Evolutionary conservation across 306 rosid genomes (phyloP), one percentile per base, ranked within the genome.

Genomic region (Quillaja saponaria): DNA sequence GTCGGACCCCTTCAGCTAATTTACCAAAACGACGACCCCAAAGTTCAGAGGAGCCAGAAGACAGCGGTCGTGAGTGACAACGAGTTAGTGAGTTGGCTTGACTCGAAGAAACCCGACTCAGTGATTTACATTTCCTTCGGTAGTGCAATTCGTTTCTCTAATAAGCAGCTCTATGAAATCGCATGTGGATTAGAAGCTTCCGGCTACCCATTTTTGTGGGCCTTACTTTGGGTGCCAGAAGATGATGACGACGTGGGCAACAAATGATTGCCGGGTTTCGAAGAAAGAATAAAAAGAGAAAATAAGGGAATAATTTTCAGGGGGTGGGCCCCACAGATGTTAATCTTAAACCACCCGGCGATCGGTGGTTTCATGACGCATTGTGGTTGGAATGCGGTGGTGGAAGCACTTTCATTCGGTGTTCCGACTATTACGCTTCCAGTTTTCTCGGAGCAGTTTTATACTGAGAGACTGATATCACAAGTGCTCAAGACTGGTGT

Each of bases 341-440:
- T 16, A 28, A 78, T 86, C 11, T 71, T 86, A 4, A 61, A 38
- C 3, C 95, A 86, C 48, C 44, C 18, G 28, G 83, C 87, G 0
- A 74, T 86, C 49, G 87, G 89, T 1, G 85, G 70, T 13, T 83
- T 86, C 47, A 61, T 86, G 47, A 86, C 83, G 19, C 94, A 86
- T 48, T 83, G 89, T 6, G 94, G 94, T 10, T 86, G 94, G 94
- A 86, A 82, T 64, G 76, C 52, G 16, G 3, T 16, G 4, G 4
- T 47, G 7, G 52, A 47, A 47, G 52, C 18, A 13, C 4, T 46
- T 3, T 2, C n/a, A 10, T 10, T 8, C 1, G 50, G 50, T 2
- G 42, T 76, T 13, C 82, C 85, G 3, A 13, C 68, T 61, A 7
- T 76, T 3, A 76, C 80, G 10, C 76, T 82, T 50, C 77, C 85